Percentiles rank a stretch among this genome's conserved stretches.
These are phyloP conservation scores for Spinellus fusiger DNA, from an alignment of 192 early-diverging fungal species.

Conservation along the genomic window DNA sequence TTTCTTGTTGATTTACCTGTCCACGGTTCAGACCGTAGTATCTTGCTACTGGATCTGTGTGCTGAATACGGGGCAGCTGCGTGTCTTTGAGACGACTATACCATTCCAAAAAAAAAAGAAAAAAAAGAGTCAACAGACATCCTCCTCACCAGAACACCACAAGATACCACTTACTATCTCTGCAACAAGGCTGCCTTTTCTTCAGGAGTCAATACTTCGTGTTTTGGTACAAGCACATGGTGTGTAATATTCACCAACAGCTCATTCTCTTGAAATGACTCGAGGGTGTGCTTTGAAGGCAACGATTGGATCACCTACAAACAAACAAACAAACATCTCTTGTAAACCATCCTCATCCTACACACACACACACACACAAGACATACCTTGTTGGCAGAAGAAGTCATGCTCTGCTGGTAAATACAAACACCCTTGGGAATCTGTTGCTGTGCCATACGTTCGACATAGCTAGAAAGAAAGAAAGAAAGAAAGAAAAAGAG, in stretches of 20 bases:
- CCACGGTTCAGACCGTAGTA: conserved; percentile 91
- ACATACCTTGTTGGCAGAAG: conserved; percentile 75
- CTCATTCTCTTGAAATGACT: conserved; percentile 87
- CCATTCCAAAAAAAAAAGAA: neutral
- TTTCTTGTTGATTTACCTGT: conserved; percentile 42
- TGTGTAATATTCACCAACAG: conserved; percentile 96
- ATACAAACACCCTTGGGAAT: conserved; percentile 83
- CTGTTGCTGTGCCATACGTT: conserved; percentile 78
- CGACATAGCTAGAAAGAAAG: conserved; percentile 45
- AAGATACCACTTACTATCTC: conserved; percentile 68
- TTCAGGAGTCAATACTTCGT: conserved; percentile 76
- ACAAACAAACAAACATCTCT: neutral
- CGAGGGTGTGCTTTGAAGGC: conserved; percentile 65
- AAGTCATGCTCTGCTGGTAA: conserved; percentile 78
- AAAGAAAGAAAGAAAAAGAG: neutral
- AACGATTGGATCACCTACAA: conserved; percentile 58
- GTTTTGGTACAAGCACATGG: conserved; percentile 92
- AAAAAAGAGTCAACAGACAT: neutral
- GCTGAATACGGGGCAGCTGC: conserved; percentile 88
- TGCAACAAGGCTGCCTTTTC: conserved; percentile 88
- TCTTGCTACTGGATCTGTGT: conserved; percentile 86
- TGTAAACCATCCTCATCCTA: neutral
- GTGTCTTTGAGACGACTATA: conserved; percentile 86
- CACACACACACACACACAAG: conserved; percentile 7
- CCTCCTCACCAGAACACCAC: neutral